A percentile compares a stretch with the other conserved stretches of the same genome.
Evolutionary conservation across 2,329 filamentous ascomycete genomes (phyloP).

Genomic region (Penicillium olsonii): DNA sequence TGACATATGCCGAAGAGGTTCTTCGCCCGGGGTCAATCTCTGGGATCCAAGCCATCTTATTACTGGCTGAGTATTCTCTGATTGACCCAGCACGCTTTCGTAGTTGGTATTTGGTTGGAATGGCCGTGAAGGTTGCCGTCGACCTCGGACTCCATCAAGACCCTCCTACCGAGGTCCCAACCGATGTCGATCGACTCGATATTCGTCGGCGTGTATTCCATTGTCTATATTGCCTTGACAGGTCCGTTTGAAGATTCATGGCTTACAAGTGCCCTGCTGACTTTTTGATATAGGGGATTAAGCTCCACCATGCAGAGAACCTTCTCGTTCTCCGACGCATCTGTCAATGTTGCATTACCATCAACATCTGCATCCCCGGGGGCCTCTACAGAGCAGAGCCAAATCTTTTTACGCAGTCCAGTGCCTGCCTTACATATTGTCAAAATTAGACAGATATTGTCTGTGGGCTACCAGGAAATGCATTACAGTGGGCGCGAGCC

Average conservation of each 20-base stretch:
- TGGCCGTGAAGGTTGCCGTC: constrained; percentile 81
- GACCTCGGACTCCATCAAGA: constrained; percentile 94
- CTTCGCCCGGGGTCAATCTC: constrained; percentile 80
- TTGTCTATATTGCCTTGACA: constrained; percentile 85
- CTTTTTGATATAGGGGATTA: constrained; percentile 62
- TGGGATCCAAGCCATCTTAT: constrained; percentile 82
- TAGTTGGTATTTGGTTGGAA: constrained; percentile 90
- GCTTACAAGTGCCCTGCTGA: constrained; percentile 9
- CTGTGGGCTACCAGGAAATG: constrained; percentile 83
- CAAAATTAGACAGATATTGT: constrained; percentile 80
- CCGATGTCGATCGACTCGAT: constrained; percentile 71
- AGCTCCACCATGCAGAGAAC: constrained; percentile 84
- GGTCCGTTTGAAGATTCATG: constrained; percentile 52
- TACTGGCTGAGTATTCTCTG: constrained; percentile 87
- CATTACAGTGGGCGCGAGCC: constrained; percentile 74
- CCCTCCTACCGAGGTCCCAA: constrained; percentile 68
- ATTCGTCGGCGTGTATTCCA: constrained; percentile 83
- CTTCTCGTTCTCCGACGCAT: constrained; percentile 92
- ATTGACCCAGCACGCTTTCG: constrained; percentile 90
- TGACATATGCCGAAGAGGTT: constrained; percentile 78
- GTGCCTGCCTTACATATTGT: constrained; percentile 77
- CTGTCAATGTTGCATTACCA: constrained; percentile 78
- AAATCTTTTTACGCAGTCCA: constrained; percentile 58
- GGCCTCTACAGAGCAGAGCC: constrained; percentile 42
- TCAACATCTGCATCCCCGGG: constrained; percentile 49